phyloP scores from a whole-genome alignment of 371 early-diverging fungal genomes.

The Mucor velutinosus region DNA sequence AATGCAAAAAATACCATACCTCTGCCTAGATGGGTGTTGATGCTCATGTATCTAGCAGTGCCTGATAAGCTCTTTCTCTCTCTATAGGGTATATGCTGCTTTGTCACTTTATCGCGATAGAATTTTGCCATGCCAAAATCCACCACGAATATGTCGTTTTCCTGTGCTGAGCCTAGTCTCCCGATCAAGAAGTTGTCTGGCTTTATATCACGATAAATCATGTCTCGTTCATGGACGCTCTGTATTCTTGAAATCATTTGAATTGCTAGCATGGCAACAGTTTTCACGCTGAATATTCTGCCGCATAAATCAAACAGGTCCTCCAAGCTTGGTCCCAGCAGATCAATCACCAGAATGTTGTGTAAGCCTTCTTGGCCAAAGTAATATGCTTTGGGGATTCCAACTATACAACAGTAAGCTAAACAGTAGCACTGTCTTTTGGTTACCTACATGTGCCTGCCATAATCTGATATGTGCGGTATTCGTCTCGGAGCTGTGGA shows the following conservation, averaged over 20 bases:
- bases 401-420: slow-evolving; percentile 39
- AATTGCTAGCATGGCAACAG: slow-evolving; percentile 92
- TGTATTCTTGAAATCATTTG: slow-evolving; percentile 92
- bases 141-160: slow-evolving; percentile 63
- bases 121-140: slow-evolving; percentile 95
- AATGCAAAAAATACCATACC: slow-evolving; percentile 12
- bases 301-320: slow-evolving; percentile 94
- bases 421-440: too few relatives aligned
- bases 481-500: slow-evolving; percentile 94
- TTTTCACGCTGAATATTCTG: slow-evolving; percentile 87
- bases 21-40: slow-evolving; percentile 88
- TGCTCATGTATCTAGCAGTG: slow-evolving; percentile 92
- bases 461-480: slow-evolving; percentile 84
- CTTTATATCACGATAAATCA: slow-evolving; percentile 98
- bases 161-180: slow-evolving; percentile 51
- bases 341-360: slow-evolving; percentile 90
- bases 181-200: slow-evolving; percentile 98
- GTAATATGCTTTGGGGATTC: slow-evolving; percentile 86
- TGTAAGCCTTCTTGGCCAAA: slow-evolving; percentile 92
- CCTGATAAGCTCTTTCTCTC: slow-evolving; percentile 85
- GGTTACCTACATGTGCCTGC: slow-evolving; percentile 63
- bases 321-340: slow-evolving; percentile 93
- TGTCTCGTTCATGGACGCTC: slow-evolving; percentile 88
- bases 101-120: slow-evolving; percentile 79
- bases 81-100: slow-evolving; percentile 81